phyloP scores from a whole-genome alignment of 2,329 filamentous ascomycete genomes.

The Apiospora rasikravindrae region DNA sequence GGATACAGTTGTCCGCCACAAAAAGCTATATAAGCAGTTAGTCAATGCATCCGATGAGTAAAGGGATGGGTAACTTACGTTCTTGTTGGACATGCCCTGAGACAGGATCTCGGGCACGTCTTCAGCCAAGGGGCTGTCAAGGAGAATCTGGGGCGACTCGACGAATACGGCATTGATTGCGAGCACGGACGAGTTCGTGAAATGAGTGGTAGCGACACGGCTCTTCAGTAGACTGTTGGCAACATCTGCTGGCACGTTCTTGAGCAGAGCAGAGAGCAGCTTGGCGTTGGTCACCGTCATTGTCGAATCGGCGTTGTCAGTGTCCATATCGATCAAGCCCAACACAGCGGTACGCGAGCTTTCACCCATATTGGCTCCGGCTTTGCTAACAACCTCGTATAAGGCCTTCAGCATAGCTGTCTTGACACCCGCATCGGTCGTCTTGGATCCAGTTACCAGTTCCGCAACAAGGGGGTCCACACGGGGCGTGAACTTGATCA shows the following conservation, averaged over 20 bases:
- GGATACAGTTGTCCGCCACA: conserved; percentile 84
- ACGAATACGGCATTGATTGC: conserved; percentile 87
- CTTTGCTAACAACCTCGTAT: conserved; percentile 95
- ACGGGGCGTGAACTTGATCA: conserved; percentile 94
- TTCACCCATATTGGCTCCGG: conserved; percentile 93
- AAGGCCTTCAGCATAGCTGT: conserved; percentile 97
- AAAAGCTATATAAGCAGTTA: conserved; percentile 60
- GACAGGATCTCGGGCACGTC: conserved; percentile 79
- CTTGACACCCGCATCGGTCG: conserved; percentile 81
- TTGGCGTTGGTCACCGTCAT: conserved; percentile 92
- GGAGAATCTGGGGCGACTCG: conserved; percentile 75
- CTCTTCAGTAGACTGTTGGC: conserved; percentile 66
- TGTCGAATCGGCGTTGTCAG: conserved; percentile 73
- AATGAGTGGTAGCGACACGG: conserved; percentile 78
- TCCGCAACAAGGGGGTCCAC: conserved; percentile 93
- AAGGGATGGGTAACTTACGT: conserved; percentile 57
- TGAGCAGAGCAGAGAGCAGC: conserved; percentile 86
- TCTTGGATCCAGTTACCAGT: conserved; percentile 94
- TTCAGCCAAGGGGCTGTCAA: conserved; percentile 68
- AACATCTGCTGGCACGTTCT: conserved; percentile 77
- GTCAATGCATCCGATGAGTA: conserved; percentile 29
- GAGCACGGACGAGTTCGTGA: conserved; percentile 79
- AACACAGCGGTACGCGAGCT: conserved; percentile 85
- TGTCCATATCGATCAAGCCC: conserved; percentile 84
- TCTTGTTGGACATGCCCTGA: conserved; percentile 78